These are phyloP conservation scores for Vigna angularis DNA, from an alignment of 306 rosid genomes.

Conservation along the genomic window DNA sequence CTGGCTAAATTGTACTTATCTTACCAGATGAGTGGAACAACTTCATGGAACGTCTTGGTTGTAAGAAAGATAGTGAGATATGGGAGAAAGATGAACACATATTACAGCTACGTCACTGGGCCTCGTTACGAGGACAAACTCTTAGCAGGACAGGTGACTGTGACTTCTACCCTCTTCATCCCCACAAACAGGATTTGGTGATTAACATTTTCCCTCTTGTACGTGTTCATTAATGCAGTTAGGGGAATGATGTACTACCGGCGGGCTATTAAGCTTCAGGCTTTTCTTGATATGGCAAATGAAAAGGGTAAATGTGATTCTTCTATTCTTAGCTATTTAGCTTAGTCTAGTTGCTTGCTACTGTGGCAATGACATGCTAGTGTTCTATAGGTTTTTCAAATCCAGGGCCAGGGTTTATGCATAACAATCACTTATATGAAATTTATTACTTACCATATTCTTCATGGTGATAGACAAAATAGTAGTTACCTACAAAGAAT, in stretches of 20 bases:
- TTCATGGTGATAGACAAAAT: slow-evolving; percentile 27
- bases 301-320: slow-evolving; percentile 70
- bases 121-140: slow-evolving; percentile 94
- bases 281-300: slow-evolving; percentile 97
- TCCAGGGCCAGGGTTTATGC: background rate
- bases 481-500: slow-evolving; percentile 31
- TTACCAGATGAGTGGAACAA: slow-evolving; percentile 94
- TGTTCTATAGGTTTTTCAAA: slow-evolving; percentile 11
- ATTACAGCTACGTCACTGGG: slow-evolving; percentile 97
- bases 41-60: slow-evolving; percentile 90
- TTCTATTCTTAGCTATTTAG: slow-evolving; percentile 21
- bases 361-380: slow-evolving; percentile 10
- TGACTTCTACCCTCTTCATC: slow-evolving; percentile 28
- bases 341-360: slow-evolving; percentile 25
- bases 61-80: slow-evolving; percentile 82
- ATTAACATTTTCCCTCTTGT: slow-evolving; percentile 38
- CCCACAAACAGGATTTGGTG: slow-evolving; percentile 31
- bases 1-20: slow-evolving; percentile 36
- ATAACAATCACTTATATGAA: slow-evolving; percentile 20
- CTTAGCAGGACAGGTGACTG: slow-evolving; percentile 87
- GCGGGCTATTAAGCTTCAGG: slow-evolving; percentile 96
- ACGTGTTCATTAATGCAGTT: slow-evolving; percentile 61
- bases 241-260: slow-evolving; percentile 99
- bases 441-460: slow-evolving; percentile 31
- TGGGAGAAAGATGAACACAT: slow-evolving; percentile 90